Base-by-base conservation (phyloP, 495 filamentous ascomycete species). In the Bacidia rubella region DNA sequence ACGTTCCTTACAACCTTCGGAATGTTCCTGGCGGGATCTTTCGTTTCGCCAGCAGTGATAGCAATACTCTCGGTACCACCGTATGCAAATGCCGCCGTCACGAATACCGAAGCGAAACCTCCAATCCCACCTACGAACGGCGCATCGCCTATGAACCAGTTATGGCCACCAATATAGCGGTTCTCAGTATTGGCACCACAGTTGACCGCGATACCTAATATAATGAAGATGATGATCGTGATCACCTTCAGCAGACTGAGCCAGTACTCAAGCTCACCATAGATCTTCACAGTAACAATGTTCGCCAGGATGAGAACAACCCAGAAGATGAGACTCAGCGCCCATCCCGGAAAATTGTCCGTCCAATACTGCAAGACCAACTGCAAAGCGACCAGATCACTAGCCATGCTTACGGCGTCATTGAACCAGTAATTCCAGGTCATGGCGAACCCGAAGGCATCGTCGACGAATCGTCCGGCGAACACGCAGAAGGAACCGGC, bases 361-460 rank as follows among this genome's bases (percentile, higher is more conserved):
- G 70, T 70, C 74, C 75, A 78, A 53, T 68, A 76, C 47, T 74
- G 55, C 55, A 78, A 60, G 17, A 78, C 54, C 7, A 78, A 59
- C 54, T 78, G 75, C 24, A 77, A 57, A 1, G 75, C 74, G 42
- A 77, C 70, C 25, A 78, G 59, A 67, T 78, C 74, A 3, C 74
- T 68, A 4, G 74, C 75, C 3, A 72, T 76, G 2, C 72, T 75
- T 9, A 76, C 70, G 2, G 75, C 75, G 67, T 78, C 76, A 61
- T 79, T 78, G 47, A 76, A 75, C 74, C 74, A 78, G 60, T 79
- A 79, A 52, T 77, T 79, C 72, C 72, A 75, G 0, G 70, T 73
- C 49, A 74, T 59, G 12, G 72, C 72, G 51, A 74, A 74, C 1
- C 70, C 69, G 39, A 61, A 61, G 9, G 59, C 57, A 39, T 58